Percentiles rank a stretch among this genome's conserved stretches.
These are phyloP conservation scores for Hypoxylon intermedium DNA, from an alignment of 495 filamentous ascomycete genomes.

Conservation along the genomic window DNA sequence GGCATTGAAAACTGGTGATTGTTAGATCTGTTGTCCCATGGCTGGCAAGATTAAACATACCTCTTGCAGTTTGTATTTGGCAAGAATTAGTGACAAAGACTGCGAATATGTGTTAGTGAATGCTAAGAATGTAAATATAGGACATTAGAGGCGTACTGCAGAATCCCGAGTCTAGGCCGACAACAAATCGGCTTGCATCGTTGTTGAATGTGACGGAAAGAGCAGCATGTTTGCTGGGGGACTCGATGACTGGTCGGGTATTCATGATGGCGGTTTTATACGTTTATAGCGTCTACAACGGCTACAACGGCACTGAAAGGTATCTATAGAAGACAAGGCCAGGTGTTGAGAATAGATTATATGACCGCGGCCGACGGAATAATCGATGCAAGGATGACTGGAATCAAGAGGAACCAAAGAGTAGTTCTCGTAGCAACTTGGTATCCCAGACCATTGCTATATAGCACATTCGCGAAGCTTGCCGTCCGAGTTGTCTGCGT, in stretches of 20 bases:
- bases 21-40: not conserved
- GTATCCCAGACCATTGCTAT: constrained; percentile 35
- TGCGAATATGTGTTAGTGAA: constrained; percentile 43
- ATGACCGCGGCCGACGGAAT: constrained; percentile 9
- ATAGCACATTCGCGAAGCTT: constrained; percentile 27
- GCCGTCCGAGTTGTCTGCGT: constrained; percentile 8
- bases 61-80: constrained; percentile 68
- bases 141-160: constrained; percentile 68
- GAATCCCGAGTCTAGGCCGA: constrained; percentile 86
- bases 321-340: no score
- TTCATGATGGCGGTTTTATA: constrained; percentile 70
- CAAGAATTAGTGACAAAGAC: constrained; percentile 82
- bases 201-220: constrained; percentile 87
- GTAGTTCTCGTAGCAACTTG: constrained; percentile 19
- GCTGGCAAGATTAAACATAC: constrained; percentile 29
- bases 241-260: constrained; percentile 84
- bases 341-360: not conserved
- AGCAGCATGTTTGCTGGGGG: constrained; percentile 73
- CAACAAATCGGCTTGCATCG: constrained; percentile 85
- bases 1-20: constrained; percentile 78
- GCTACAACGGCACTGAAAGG: not conserved
- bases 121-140: constrained; percentile 10
- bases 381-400: constrained; percentile 19
- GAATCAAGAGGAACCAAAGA: constrained; percentile 31
- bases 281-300: constrained; percentile 15